Conservation (phyloP, 23 red algal genomes). For the Gracilaria gracilis region DNA sequence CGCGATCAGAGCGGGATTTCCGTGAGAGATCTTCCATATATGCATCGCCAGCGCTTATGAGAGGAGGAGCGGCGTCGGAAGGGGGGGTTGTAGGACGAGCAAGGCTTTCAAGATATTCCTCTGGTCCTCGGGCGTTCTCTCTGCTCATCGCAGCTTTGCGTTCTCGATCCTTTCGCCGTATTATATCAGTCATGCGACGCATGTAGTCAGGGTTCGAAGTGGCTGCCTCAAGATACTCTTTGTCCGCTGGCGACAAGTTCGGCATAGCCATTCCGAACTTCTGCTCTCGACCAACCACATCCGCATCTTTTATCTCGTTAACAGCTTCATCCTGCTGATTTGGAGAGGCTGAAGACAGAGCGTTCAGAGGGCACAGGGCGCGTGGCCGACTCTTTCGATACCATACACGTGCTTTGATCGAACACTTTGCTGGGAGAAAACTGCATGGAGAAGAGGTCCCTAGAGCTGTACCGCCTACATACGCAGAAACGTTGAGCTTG, state of each 20-base stretch:
- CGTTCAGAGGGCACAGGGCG: background rate
- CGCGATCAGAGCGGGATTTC: slow-evolving; percentile 6
- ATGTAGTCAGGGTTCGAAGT: slow-evolving; percentile 31
- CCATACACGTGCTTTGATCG: background rate
- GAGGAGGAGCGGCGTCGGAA: slow-evolving; percentile 18
- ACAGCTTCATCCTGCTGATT: background rate
- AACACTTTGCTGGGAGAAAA: background rate
- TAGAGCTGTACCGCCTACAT: background rate
- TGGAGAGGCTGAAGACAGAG: background rate
- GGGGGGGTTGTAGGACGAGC: background rate
- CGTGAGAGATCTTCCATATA: slow-evolving; percentile 32
- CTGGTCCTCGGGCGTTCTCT: slow-evolving; percentile 10
- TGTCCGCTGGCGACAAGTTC: slow-evolving; percentile 33
- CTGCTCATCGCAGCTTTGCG: slow-evolving; percentile 21
- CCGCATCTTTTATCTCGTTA: slow-evolving; percentile 47
- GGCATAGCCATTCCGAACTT: slow-evolving; percentile 45
- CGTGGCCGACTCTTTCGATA: background rate
- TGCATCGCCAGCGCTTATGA: slow-evolving; percentile 30
- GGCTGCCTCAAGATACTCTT: slow-evolving; percentile 53
- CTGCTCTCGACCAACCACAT: background rate
- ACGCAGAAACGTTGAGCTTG: background rate
- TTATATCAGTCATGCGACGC: slow-evolving; percentile 50
- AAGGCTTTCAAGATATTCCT: slow-evolving; percentile 61
- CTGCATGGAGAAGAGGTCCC: background rate
- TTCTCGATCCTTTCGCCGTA: slow-evolving; percentile 18